Evolutionary conservation across 108 stramenopile species (phyloP).

Genomic region (Licmophora abbreviata): DNA sequence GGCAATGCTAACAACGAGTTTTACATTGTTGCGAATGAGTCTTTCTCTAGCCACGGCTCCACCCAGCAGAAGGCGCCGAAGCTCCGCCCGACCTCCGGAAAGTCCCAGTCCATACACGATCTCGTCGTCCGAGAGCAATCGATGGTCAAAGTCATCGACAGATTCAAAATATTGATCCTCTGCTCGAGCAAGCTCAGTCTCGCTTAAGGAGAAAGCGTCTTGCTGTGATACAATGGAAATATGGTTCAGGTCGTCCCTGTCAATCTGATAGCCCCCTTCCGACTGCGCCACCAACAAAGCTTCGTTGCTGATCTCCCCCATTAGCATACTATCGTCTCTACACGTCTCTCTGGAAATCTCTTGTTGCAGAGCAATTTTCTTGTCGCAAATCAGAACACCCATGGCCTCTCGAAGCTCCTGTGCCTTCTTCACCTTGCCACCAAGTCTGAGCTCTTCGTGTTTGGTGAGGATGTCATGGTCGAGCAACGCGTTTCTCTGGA

Average conservation of each 20-base stretch:
- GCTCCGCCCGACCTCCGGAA: slow-evolving; percentile 41
- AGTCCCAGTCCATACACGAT: slow-evolving; percentile 25
- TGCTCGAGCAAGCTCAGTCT: neutral
- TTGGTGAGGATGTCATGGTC: slow-evolving; percentile 58
- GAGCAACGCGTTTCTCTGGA: slow-evolving; percentile 27
- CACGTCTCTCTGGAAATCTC: neutral
- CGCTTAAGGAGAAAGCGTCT: neutral
- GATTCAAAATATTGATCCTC: neutral
- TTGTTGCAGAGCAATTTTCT: neutral
- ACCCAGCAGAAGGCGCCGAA: slow-evolving; percentile 35
- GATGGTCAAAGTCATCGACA: slow-evolving; percentile 7
- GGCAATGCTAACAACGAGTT: slow-evolving; percentile 64
- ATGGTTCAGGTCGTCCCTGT: neutral
- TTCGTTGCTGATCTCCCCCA: slow-evolving; percentile 10
- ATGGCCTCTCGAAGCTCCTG: slow-evolving; percentile 32
- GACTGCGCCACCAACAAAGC: neutral
- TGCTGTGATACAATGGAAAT: neutral
- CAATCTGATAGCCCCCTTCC: neutral
- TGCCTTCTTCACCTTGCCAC: slow-evolving; percentile 29
- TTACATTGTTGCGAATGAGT: slow-evolving; percentile 55
- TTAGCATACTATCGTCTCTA: neutral
- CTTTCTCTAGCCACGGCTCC: slow-evolving; percentile 52
- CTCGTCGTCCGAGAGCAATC: slow-evolving; percentile 39
- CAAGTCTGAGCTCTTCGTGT: slow-evolving; percentile 53
- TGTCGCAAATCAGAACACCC: slow-evolving; percentile 20